Base-by-base conservation (phyloP, 495 filamentous ascomycete genomes). In the Penicillium steckii region DNA sequence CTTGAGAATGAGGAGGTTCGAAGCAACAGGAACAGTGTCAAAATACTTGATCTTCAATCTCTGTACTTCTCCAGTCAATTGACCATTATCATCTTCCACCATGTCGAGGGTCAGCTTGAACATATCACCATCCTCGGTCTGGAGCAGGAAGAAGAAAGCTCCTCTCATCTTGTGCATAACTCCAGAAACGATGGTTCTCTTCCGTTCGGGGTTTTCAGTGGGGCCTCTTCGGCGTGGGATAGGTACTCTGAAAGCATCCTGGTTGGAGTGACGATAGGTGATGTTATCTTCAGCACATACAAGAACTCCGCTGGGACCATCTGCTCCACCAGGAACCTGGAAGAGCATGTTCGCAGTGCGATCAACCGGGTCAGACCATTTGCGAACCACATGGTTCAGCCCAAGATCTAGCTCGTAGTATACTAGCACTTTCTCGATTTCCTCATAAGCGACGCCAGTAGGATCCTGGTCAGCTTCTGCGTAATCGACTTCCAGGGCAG, bases 341-440 rank as follows among this genome's bases (percentile, higher is more conserved):
- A 97, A 97, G 4, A 99, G 78, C 58, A 96, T 85, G 25, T 85
- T 90, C 4, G 93, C 86, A 8, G 88, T 91, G 24, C 93, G 86
- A 68, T 97, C 91, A 3, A 99, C 95, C 0, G 88, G 81, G 60
- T 97, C 94, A 12, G 88, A 83, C 92, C 95, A 97, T 66, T 91
- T 96, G 42, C 91, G 84, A 13, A 97, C 90, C 23, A 99, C 92
- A 69, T 97, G 95, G 56, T 99, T 99, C 46, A 99, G 73, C 24
- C 95, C 94, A 38, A 99, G 79, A 65, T 99, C 94, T 10, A 97
- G 84, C 71, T 97, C 93, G 56, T 99, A 99, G 65, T 97, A 99
- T 0, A 97, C 92, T 19, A 99, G 72, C 51, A 85, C 83, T 56
- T 96, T 97, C 68, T 97, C 91, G 33, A 88, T 74, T 52, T 94